Conservation (phyloP, 441 rosid genomes). For the California macrophylla region DNA sequence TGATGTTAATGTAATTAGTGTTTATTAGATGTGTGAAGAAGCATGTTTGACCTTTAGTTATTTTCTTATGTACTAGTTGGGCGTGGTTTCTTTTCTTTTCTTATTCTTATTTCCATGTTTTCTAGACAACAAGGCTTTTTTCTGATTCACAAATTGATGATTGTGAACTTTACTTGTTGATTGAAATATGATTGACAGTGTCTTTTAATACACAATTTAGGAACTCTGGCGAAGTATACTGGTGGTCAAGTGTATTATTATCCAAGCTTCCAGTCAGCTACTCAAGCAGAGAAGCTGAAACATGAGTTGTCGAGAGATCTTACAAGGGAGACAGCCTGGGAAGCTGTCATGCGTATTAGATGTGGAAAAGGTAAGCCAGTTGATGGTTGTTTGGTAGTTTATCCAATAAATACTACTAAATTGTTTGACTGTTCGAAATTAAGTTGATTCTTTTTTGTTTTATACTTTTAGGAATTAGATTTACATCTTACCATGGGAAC, state of each 20-base stretch:
- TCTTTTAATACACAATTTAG: conserved; percentile 17
- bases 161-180: not conserved
- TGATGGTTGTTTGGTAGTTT: conserved; percentile 1
- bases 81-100: not conserved
- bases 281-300: conserved; percentile 71
- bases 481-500: conserved; percentile 91
- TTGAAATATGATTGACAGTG: not conserved
- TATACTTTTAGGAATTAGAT: conserved; percentile 67
- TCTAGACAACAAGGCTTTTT: not conserved
- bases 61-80: not conserved
- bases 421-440: not conserved
- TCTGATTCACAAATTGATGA: not conserved
- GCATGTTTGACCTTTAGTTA: not conserved
- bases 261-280: conserved; percentile 71
- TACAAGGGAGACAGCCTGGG: conserved; percentile 99
- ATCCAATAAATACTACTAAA: not conserved
- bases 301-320: conserved; percentile 91
- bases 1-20: not conserved
- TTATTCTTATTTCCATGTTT: not conserved
- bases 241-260: conserved; percentile 95
- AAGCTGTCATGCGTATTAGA: conserved; percentile 95
- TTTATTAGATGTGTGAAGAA: not conserved
- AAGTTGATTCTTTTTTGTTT: conserved; percentile 24
- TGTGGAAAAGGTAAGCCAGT: conserved; percentile 85
- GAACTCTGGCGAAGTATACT: conserved; percentile 88